phyloP scores from a whole-genome alignment of 371 early-diverging fungal genomes.

The Mucor lusitanicus region DNA sequence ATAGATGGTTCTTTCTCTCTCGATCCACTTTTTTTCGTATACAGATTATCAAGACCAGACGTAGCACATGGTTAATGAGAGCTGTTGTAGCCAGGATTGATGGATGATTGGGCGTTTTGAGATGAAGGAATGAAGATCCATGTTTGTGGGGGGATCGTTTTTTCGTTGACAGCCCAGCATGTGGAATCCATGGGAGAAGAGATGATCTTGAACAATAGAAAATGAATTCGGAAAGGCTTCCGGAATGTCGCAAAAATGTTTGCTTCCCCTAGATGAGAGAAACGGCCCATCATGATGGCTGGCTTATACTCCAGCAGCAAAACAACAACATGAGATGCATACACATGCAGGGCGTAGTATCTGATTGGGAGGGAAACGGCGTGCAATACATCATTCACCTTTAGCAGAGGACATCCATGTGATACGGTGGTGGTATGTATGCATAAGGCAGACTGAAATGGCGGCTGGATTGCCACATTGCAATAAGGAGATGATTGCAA shows the following conservation, averaged over 20 bases:
- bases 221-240: neutral
- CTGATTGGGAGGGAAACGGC: neutral
- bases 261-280: neutral
- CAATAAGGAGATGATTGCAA: neutral
- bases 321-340: neutral
- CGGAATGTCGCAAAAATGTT: neutral
- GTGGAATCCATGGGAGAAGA: neutral
- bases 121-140: neutral
- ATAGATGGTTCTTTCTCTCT: too few relatives aligned
- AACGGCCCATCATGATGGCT: neutral
- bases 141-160: neutral
- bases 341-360: conserved; percentile 7
- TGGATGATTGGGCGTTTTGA: too few relatives aligned
- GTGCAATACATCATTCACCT: neutral
- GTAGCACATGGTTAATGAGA: neutral
- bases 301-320: too few relatives aligned
- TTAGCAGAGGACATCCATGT: neutral
- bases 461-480: neutral
- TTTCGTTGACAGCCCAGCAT: neutral
- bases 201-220: conserved; percentile 1
- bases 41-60: too few relatives aligned
- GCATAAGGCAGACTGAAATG: too few relatives aligned
- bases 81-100: neutral
- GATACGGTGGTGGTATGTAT: neutral
- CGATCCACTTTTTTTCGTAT: too few relatives aligned